Evolutionary conservation across 495 filamentous ascomycete genomes (phyloP).

Genomic region (Aspergillus ostianus): DNA sequence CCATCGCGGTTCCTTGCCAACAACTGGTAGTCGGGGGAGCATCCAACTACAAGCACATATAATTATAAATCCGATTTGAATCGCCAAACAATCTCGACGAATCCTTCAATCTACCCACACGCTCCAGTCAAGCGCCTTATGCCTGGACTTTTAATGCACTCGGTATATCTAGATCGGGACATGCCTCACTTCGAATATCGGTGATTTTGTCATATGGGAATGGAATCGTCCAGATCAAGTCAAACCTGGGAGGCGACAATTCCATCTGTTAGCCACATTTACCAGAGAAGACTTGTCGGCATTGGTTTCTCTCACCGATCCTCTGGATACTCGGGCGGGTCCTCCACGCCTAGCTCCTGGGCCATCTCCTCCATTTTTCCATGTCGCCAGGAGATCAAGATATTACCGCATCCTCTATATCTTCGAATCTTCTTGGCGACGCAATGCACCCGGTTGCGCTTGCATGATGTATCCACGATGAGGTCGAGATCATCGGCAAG

Average conservation of each 20-base stretch:
- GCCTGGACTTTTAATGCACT: slow-evolving; percentile 18
- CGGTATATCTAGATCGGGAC: slow-evolving; percentile 39
- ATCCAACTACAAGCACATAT: background rate
- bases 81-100: background rate
- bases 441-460: slow-evolving; percentile 25
- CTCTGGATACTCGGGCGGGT: slow-evolving; percentile 25
- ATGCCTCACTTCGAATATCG: slow-evolving; percentile 35
- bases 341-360: slow-evolving; percentile 16
- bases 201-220: slow-evolving; percentile 40
- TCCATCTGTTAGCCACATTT: background rate
- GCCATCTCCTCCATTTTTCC: slow-evolving; percentile 23
- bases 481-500: slow-evolving; percentile 49
- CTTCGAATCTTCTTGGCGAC: slow-evolving; percentile 20
- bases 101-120: background rate
- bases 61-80: too few relatives aligned
- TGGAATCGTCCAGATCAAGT: slow-evolving; percentile 51
- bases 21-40: background rate
- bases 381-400: slow-evolving; percentile 36
- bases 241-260: slow-evolving; percentile 26
- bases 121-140: slow-evolving; percentile 7
- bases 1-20: background rate
- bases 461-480: slow-evolving; percentile 41
- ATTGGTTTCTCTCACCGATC: slow-evolving; percentile 23
- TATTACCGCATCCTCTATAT: slow-evolving; percentile 28
- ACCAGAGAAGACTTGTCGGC: background rate